A percentile compares a stretch with the other conserved stretches of the same genome.
Evolutionary conservation across 1,139 yeast genomes (phyloP).

Genomic region (Candida sp.): DNA sequence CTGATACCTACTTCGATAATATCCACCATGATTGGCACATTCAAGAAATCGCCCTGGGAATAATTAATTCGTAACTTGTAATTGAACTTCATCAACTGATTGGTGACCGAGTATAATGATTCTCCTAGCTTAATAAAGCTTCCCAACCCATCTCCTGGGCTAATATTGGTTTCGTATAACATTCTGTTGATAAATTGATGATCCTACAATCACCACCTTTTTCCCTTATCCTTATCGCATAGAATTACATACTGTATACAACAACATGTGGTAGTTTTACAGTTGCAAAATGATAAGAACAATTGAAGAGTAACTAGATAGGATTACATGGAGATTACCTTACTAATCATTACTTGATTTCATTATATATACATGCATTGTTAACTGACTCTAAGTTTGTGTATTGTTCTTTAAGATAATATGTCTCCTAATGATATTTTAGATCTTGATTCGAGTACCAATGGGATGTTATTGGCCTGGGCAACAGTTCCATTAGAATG

Average conservation of each 20-base stretch:
- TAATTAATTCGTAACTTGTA: conserved; percentile 26
- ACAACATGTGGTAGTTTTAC: background rate
- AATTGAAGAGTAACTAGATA: too few relatives aligned
- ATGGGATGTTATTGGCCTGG: background rate
- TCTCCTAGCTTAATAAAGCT: conserved; percentile 24
- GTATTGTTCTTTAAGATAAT: conserved; percentile 9
- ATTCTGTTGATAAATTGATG: conserved; percentile 7
- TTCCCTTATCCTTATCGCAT: background rate
- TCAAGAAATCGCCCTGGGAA: conserved; percentile 19
- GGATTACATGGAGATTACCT: too few relatives aligned
- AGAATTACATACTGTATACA: background rate
- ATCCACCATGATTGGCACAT: conserved; percentile 30
- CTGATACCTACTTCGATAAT: conserved; percentile 29
- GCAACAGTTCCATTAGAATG: background rate
- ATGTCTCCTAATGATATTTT: conserved; percentile 24
- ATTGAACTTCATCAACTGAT: conserved; percentile 19
- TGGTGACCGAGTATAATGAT: conserved; percentile 22
- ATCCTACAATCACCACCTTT: background rate
- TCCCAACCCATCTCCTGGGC: conserved; percentile 36
- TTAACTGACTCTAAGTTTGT: too few relatives aligned
- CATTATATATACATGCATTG: background rate
- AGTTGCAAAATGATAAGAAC: too few relatives aligned
- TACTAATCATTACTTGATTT: background rate
- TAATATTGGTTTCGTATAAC: conserved; percentile 20
- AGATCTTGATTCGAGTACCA: conserved; percentile 8